Percentiles rank a stretch among this genome's conserved stretches.
Evolutionary conservation across 1,284 basidiomycete species (phyloP).

Genomic region (Puccinia coronata): DNA sequence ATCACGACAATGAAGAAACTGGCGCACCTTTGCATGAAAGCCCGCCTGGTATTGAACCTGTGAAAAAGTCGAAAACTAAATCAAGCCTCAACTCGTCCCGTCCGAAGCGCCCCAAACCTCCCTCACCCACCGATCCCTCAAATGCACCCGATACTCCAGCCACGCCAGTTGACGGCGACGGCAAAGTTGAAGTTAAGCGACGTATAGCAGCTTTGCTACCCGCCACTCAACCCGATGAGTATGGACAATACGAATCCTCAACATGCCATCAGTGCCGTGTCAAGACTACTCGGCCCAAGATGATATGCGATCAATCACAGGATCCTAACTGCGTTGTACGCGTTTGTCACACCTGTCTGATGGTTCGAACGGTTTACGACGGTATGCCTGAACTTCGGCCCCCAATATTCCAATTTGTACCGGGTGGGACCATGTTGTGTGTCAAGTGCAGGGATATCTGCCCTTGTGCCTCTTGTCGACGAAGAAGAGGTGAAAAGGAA

Average conservation of each 20-base stretch:
- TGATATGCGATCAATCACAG: conserved; percentile 49
- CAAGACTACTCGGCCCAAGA: conserved; percentile 46
- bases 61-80: conserved; percentile 21
- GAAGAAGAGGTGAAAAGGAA: conserved; percentile 39
- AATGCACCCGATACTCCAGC: not conserved
- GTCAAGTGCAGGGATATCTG: conserved; percentile 44
- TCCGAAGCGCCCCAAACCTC: conserved; percentile 34
- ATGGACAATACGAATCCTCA: conserved; percentile 46
- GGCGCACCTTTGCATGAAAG: not conserved
- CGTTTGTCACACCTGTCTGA: conserved; percentile 38
- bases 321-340: conserved; percentile 44
- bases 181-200: conserved; percentile 12
- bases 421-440: conserved; percentile 45
- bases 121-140: not conserved
- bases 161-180: not conserved
- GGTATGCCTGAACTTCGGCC: conserved; percentile 42
- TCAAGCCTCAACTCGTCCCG: not conserved
- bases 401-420: conserved; percentile 44
- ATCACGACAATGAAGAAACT: conserved; percentile 4
- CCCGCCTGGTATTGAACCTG: not conserved
- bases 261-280: conserved; percentile 49
- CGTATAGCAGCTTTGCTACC: conserved; percentile 3
- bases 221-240: conserved; percentile 43
- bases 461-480: conserved; percentile 45
- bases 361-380: conserved; percentile 29